Conservation (phyloP, 1,284 basidiomycete genomes). For the Melampsora americana region DNA sequence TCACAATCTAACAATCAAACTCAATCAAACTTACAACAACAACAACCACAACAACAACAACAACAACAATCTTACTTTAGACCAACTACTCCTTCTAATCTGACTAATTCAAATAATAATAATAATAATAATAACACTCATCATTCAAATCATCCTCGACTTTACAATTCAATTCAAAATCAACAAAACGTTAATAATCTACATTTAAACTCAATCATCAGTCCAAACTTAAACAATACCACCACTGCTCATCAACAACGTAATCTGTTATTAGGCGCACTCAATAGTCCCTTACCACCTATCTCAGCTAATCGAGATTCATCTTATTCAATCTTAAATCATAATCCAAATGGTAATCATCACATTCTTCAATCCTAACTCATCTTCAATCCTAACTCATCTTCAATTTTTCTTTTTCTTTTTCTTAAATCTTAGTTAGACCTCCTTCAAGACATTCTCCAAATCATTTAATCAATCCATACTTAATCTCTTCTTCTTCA, state of each 20-base stretch:
- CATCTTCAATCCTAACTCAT: conserved; percentile 9
- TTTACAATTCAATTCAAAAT: neutral
- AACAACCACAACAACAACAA: neutral
- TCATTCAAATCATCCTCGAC: neutral
- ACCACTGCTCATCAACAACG: conserved; percentile 36
- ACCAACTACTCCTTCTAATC: neutral
- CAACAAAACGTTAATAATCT: conserved; percentile 21
- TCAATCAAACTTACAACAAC: too few relatives aligned
- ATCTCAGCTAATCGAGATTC: conserved; percentile 21
- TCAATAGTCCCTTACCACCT: conserved; percentile 30
- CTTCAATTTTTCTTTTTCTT: conserved; percentile 10
- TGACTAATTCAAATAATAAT: neutral
- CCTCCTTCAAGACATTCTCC: neutral
- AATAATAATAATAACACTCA: too few relatives aligned
- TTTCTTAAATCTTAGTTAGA: neutral
- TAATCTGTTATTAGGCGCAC: conserved; percentile 28
- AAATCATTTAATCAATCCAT: conserved; percentile 2
- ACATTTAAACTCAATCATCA: conserved; percentile 25
- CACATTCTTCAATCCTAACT: too few relatives aligned
- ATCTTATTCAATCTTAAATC: conserved; percentile 1
- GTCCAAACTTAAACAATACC: conserved; percentile 25
- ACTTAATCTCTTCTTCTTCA: neutral
- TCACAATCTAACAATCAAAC: too few relatives aligned
- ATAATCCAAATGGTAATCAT: too few relatives aligned
- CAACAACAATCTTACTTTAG: conserved; percentile 1